Evolutionary conservation across 495 filamentous ascomycete species (phyloP), one percentile per base, ranked within the genome.

Genomic region (Choiromyces venosus): DNA sequence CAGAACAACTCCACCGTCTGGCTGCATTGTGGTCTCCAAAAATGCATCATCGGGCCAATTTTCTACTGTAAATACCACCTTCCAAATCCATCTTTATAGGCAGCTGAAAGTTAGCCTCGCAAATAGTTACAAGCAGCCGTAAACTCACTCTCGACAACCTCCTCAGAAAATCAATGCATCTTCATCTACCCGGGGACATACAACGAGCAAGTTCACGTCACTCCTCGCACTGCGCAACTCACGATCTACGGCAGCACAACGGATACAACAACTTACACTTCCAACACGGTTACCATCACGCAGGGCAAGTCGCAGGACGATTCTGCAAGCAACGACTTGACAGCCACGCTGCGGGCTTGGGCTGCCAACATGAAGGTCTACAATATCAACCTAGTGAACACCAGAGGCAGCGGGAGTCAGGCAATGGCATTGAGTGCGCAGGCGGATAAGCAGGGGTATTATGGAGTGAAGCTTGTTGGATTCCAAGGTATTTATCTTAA

Each of bases 111-210:
- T n/a, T n/a, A n/a, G n/a, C n/a, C n/a, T n/a, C n/a, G n/a, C 9
- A 52, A 71, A 46, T 25, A 87, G 81, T 82, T 92, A 70, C 86
- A 87, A 80, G 80, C 83, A 12, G 90, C 89, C 35, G 84, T 92
- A 65, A 74, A 85, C 70, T 83, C 87, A 18, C 82, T 91, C 40
- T 84, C 82, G 73, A 85, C 84, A 18, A 83, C 83, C 12, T 80
- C 84, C 10, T 83, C 85, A 37, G 70, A 77, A 0, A 83, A 82
- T 2, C 88, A 90, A 77, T 87, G 84, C 76, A 87, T 92, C 80
- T 91, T 91, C 84, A 87, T 92, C 80, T 82, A 87, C 74, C 81
- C 83, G 16, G 88, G 88, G 18, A 86, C 85, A 40, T 89, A 89
- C 82, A 72, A 76, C 0, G 88, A 90, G 71, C 88, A 89, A 80